Conservation (phyloP, 2,329 filamentous ascomycete species). For the Akanthomyces uredinophilus region DNA sequence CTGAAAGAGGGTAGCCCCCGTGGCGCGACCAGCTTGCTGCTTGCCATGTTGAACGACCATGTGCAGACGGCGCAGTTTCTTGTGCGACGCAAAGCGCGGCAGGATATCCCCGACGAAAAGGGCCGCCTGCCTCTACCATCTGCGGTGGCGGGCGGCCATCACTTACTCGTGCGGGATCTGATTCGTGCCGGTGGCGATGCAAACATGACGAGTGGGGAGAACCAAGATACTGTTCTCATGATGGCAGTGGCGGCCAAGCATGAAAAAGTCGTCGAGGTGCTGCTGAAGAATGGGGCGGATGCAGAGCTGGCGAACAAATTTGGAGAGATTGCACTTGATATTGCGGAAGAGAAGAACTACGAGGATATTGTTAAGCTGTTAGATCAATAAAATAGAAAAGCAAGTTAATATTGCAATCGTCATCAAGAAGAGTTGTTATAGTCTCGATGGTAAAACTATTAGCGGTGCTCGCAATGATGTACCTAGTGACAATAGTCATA, state of each 20-base stretch:
- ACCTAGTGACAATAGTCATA: too few relatives aligned
- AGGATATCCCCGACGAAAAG: background rate
- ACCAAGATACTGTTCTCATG: background rate
- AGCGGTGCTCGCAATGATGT: too few relatives aligned
- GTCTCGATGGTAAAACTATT: too few relatives aligned
- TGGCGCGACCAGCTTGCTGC: background rate
- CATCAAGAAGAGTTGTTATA: too few relatives aligned
- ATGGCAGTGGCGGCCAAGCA: background rate
- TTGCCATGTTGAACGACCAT: background rate
- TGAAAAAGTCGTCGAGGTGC: slow-evolving; percentile 8
- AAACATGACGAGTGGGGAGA: slow-evolving; percentile 2
- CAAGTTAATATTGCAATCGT: background rate
- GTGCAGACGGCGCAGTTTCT: slow-evolving; percentile 12
- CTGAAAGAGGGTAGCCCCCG: background rate
- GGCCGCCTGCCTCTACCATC: background rate
- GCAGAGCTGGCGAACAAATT: slow-evolving; percentile 1
- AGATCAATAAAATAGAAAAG: background rate
- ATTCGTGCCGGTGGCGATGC: slow-evolving; percentile 4
- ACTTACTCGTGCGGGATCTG: slow-evolving; percentile 5
- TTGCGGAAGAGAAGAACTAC: slow-evolving; percentile 4
- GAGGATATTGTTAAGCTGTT: background rate
- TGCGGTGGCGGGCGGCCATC: background rate
- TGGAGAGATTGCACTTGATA: slow-evolving; percentile 8
- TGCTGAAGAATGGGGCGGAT: slow-evolving; percentile 6
- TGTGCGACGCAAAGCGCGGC: slow-evolving; percentile 1